Evolutionary conservation across 2,329 filamentous ascomycete genomes (phyloP).

Genomic region (Aaosphaeria arxii): DNA sequence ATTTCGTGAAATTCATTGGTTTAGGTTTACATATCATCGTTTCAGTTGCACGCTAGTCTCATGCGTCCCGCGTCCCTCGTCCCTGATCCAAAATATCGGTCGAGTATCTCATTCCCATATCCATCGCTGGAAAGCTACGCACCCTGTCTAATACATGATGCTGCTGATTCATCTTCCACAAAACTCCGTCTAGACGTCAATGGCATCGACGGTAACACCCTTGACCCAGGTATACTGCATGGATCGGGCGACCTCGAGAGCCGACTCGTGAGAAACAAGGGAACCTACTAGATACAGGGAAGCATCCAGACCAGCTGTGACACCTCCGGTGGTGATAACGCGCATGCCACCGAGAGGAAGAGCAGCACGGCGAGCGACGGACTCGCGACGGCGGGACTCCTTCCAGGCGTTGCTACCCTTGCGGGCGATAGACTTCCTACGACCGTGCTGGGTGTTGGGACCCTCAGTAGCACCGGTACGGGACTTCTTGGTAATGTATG

Average conservation of each 20-base stretch:
- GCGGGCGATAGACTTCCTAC: conserved; percentile 50
- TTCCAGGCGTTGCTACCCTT: conserved; percentile 85
- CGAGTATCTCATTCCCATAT: too few relatives aligned
- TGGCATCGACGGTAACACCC: conserved; percentile 78
- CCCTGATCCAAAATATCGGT: too few relatives aligned
- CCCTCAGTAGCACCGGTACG: conserved; percentile 49
- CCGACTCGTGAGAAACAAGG: conserved; percentile 72
- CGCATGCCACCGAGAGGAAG: conserved; percentile 68
- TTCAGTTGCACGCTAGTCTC: too few relatives aligned
- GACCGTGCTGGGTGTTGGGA: conserved; percentile 32
- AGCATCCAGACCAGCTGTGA: conserved; percentile 79
- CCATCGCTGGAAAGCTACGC: too few relatives aligned
- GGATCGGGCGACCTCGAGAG: conserved; percentile 68
- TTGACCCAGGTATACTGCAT: conserved; percentile 86
- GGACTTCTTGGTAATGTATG: conserved; percentile 70
- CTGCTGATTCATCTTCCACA: too few relatives aligned
- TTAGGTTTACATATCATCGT: too few relatives aligned
- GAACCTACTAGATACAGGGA: conserved; percentile 81
- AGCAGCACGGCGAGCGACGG: conserved; percentile 72
- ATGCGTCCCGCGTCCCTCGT: too few relatives aligned
- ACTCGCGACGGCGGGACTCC: conserved; percentile 75
- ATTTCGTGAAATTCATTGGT: too few relatives aligned
- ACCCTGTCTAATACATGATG: too few relatives aligned
- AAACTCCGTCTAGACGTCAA: conserved; percentile 64
- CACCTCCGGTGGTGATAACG: conserved; percentile 76